Evolutionary conservation across 2,329 filamentous ascomycete species (phyloP).

Genomic region (Phoma herbarum): DNA sequence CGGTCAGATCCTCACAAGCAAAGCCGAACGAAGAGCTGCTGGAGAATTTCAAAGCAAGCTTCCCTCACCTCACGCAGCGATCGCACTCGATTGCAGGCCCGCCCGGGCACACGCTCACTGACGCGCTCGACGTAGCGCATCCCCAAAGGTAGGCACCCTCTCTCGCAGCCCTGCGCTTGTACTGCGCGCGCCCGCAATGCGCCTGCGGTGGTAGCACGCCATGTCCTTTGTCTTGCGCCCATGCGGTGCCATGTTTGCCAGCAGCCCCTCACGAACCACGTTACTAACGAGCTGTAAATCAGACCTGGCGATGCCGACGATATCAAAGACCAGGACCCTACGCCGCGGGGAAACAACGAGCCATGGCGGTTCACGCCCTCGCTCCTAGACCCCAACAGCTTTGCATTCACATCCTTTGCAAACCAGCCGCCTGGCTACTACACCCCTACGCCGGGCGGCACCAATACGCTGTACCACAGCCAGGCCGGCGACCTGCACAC

Average conservation of each 20-base stretch:
- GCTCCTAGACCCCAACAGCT: slow-evolving; percentile 84
- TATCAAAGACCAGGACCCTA: slow-evolving; percentile 81
- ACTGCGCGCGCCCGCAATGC: slow-evolving; percentile 18
- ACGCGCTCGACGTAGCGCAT: slow-evolving; percentile 58
- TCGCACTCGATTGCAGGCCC: slow-evolving; percentile 54
- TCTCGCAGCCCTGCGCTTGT: slow-evolving; percentile 1
- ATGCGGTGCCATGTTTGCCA: slow-evolving; percentile 1
- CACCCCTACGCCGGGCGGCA: slow-evolving; percentile 83
- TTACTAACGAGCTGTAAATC: slow-evolving; percentile 26
- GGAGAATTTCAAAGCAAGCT: slow-evolving; percentile 82
- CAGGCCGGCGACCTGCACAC: slow-evolving; percentile 90
- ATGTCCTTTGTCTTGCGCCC: slow-evolving; percentile 14
- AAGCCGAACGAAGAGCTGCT: slow-evolving; percentile 88
- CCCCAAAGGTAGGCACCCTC: slow-evolving; percentile 53
- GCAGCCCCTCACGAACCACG: slow-evolving; percentile 4
- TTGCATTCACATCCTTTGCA: slow-evolving; percentile 79
- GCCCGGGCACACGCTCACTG: slow-evolving; percentile 58
- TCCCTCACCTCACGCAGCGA: slow-evolving; percentile 70
- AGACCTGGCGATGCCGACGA: slow-evolving; percentile 59
- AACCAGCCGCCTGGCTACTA: slow-evolving; percentile 86
- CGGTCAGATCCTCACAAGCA: slow-evolving; percentile 74
- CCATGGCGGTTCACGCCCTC: slow-evolving; percentile 90
- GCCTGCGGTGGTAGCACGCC: slow-evolving; percentile 6
- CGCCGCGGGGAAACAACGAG: slow-evolving; percentile 80
- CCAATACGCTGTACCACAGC: slow-evolving; percentile 80